Conservation (phyloP, 768 basidiomycete genomes). For the Suillus lakei region DNA sequence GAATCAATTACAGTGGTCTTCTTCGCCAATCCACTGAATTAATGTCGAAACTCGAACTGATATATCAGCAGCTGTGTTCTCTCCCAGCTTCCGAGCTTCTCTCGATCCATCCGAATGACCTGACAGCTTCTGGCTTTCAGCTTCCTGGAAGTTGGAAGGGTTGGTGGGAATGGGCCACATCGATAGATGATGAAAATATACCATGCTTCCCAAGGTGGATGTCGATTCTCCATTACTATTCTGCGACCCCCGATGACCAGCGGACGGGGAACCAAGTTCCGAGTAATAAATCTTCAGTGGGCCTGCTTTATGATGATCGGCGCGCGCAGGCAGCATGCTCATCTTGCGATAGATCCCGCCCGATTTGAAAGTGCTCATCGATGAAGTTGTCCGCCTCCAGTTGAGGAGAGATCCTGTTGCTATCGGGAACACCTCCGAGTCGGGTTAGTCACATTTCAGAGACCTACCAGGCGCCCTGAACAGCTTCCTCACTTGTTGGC, state of each 20-base stretch:
- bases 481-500: slow-evolving; percentile 8
- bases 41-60: slow-evolving; percentile 9
- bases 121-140: slow-evolving; percentile 25
- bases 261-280: background rate
- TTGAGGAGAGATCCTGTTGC: slow-evolving; percentile 23
- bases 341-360: slow-evolving; percentile 24
- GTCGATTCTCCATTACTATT: slow-evolving; percentile 27
- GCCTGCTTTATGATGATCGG: background rate
- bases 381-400: slow-evolving; percentile 31
- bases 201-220: slow-evolving; percentile 26
- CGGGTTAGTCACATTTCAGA: slow-evolving; percentile 18
- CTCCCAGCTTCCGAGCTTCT: slow-evolving; percentile 32
- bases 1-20: background rate
- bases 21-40: slow-evolving; percentile 1
- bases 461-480: background rate
- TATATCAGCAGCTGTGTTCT: slow-evolving; percentile 8
- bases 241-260: background rate
- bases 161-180: slow-evolving; percentile 45
- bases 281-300: slow-evolving; percentile 1
- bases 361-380: slow-evolving; percentile 24
- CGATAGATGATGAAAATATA: slow-evolving; percentile 19
- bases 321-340: slow-evolving; percentile 2
- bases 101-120: slow-evolving; percentile 54
- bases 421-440: slow-evolving; percentile 11
- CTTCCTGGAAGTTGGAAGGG: slow-evolving; percentile 29